Conservation (phyloP, 208 protist genomes). For the Trypanosoma scelopori region DNA sequence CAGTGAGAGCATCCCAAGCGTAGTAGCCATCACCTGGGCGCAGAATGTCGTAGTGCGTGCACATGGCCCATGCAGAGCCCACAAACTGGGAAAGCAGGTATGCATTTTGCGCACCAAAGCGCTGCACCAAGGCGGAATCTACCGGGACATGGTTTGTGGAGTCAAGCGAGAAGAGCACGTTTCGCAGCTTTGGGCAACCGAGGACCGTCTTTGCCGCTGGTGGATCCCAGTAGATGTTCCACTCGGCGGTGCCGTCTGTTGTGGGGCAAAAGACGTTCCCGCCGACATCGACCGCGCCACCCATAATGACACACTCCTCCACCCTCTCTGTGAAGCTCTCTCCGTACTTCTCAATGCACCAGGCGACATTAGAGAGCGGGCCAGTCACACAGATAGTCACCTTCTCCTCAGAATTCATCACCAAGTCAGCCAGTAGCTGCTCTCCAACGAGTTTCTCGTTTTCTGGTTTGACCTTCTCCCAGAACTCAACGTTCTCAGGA, state of each 20-base stretch:
- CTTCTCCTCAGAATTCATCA: constrained; percentile 65
- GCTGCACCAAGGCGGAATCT: constrained; percentile 56
- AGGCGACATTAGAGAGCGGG: constrained; percentile 81
- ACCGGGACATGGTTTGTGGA: constrained; percentile 85
- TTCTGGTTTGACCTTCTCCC: constrained; percentile 40
- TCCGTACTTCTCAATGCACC: constrained; percentile 83
- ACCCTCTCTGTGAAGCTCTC: constrained; percentile 74
- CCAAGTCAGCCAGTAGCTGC: constrained; percentile 73
- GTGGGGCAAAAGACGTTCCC: constrained; percentile 82
- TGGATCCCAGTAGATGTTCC: constrained; percentile 92
- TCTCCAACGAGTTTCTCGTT: constrained; percentile 67
- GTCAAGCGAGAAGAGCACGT: constrained; percentile 83
- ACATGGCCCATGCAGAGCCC: constrained; percentile 76
- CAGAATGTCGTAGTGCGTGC: constrained; percentile 69
- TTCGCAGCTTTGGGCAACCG: constrained; percentile 42
- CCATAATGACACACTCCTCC: constrained; percentile 88
- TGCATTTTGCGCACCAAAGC: constrained; percentile 77
- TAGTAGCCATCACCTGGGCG: constrained; percentile 78
- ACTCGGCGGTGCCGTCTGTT: constrained; percentile 83
- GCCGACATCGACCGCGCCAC: constrained; percentile 75
- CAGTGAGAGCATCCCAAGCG: constrained; percentile 89
- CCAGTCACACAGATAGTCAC: constrained; percentile 90
- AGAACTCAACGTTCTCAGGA: constrained; percentile 44
- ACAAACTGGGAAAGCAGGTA: constrained; percentile 86
- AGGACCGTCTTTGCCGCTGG: constrained; percentile 72